Evolutionary conservation across 2,329 filamentous ascomycete genomes (phyloP), one percentile per base, ranked within the genome.

Genomic region (Paramyrothecium sp.): DNA sequence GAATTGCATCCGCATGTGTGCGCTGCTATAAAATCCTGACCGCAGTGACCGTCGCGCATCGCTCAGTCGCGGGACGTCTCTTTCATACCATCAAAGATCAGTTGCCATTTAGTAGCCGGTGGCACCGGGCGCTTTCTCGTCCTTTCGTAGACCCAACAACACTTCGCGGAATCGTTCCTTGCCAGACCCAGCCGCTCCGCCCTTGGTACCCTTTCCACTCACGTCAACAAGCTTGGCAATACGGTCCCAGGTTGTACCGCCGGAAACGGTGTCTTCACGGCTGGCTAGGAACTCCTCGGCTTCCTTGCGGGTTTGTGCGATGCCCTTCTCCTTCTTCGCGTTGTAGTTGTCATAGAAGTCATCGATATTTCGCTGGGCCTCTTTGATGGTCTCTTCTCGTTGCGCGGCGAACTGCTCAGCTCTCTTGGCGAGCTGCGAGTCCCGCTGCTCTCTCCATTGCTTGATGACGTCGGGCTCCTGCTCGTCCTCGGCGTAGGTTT

Each of bases 261-360:
- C 95, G 12, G 91, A 91, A 22, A 92, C 91, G 44, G 93, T 97
- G 73, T 98, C 93, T 73, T 99, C 94, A 59, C 93, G 87, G 74
- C 82, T 92, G 55, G 85, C 88, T 51, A 98, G 79, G 75, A 98
- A 99, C 71, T 97, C 88, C 69, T 98, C 94, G 7, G 94, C 95
- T 67, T 99, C 95, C 73, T 90, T 89, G 68, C 89, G 87, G 56
- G 94, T 95, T 79, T 96, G 91, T 21, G 89, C 82, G 65, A 97
- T 89, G 58, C 85, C 86, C 84, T 98, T 98, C 74, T 99, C 95
- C 74, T 95, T 94, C 80, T 97, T 97, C 75, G 89, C 88, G 81
- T 98, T 98, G 82, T 99, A 99, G 77, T 97, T 97, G 71, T 97
- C 93, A 81, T 99, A 99, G 78, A 98, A 99, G 73, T 97, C 95